A percentile compares a stretch with the other conserved stretches of the same genome.
These are phyloP conservation scores for Marvania coccoides DNA, from an alignment of 139 green algal species.

Conservation along the genomic window DNA sequence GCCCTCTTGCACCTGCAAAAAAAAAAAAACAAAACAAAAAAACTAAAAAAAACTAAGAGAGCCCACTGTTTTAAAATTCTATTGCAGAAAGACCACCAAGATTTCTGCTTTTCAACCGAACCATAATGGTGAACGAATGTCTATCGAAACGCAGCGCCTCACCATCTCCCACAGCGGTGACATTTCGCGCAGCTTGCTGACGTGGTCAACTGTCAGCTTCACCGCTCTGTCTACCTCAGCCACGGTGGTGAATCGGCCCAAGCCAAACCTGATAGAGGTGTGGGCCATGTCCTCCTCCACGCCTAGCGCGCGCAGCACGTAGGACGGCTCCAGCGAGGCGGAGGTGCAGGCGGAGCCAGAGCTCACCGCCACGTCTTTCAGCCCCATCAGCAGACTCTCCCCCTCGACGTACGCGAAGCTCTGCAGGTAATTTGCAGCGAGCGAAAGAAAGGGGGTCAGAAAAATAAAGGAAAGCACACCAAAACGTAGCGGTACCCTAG, in stretches of 20 bases:
- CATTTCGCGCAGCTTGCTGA: constrained; percentile 94
- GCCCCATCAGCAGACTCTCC: constrained; percentile 94
- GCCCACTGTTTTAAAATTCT: not conserved
- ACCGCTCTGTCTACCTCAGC: constrained; percentile 83
- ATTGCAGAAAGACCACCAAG: not conserved
- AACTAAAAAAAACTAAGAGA: not conserved
- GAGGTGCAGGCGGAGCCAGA: constrained; percentile 89
- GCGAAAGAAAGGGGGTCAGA: no score
- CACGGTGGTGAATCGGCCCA: constrained; percentile 93
- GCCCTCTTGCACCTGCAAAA: constrained; percentile 44
- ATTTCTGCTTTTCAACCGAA: not conserved
- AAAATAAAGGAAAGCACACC: no score
- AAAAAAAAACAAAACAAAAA: not conserved
- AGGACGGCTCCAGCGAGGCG: constrained; percentile 90
- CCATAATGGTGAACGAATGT: not conserved
- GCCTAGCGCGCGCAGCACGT: constrained; percentile 94
- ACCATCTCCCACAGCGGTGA: constrained; percentile 98
- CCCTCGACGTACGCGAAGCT: constrained; percentile 97
- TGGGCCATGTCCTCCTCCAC: constrained; percentile 98
- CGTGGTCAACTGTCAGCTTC: constrained; percentile 75
- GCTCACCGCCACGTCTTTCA: constrained; percentile 90
- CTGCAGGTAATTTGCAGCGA: no score
- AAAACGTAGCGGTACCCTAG: no score
- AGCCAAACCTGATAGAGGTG: constrained; percentile 78
- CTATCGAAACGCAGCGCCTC: constrained; percentile 32